These are phyloP conservation scores for Sanguinoderma infundibulare DNA, from an alignment of 1,284 basidiomycete genomes.

Conservation along the genomic window DNA sequence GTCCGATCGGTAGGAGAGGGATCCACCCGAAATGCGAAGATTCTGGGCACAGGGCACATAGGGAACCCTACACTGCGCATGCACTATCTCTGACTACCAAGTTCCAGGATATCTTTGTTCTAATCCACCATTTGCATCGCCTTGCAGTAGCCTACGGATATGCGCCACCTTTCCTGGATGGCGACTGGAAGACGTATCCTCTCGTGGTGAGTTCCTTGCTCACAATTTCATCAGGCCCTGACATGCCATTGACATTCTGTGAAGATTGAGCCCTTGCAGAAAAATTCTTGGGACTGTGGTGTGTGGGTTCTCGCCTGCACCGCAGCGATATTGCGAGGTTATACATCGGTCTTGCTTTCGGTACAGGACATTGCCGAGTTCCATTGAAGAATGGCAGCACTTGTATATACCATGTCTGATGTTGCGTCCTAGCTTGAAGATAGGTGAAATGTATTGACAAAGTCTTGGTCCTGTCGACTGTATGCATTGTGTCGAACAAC, in stretches of 20 bases:
- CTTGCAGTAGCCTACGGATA: not conserved
- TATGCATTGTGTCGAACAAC: no score
- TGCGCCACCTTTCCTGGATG: not conserved
- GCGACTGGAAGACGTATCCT: not conserved
- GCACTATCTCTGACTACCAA: not conserved
- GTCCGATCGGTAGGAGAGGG: no score
- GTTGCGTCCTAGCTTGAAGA: no score
- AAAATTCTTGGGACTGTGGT: not conserved
- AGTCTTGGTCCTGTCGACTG: no score
- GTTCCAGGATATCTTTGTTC: not conserved
- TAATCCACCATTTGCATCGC: not conserved
- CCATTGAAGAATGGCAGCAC: not conserved
- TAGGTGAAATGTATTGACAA: no score
- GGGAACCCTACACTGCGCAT: no score
- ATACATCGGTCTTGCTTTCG: not conserved
- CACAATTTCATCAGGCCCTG: no score
- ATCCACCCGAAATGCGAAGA: no score
- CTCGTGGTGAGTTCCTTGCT: not conserved
- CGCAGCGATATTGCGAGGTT: not conserved
- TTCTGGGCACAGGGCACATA: no score
- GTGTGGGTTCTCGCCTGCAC: not conserved
- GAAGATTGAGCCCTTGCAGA: not conserved
- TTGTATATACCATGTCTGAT: not conserved
- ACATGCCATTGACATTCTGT: not conserved
- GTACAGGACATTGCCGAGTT: not conserved